Percentiles rank a stretch among this genome's conserved stretches.
These are phyloP conservation scores for Flaveria trinervia DNA, from an alignment of 129 eudicot species.

Conservation along the genomic window DNA sequence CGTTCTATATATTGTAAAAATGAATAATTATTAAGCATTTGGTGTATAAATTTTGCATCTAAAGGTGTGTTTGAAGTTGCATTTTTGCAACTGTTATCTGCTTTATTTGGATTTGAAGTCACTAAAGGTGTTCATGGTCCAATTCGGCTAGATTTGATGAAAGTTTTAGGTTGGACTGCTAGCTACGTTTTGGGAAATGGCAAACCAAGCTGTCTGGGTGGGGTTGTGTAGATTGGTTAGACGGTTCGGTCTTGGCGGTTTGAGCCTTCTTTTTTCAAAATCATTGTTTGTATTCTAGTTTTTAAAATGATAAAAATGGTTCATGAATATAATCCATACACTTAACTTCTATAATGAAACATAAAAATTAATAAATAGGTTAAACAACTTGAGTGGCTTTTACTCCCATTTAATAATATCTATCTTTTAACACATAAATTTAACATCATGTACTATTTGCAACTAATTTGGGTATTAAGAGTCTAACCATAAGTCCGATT, in stretches of 20 bases:
- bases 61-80: background rate
- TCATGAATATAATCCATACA: too few relatives aligned
- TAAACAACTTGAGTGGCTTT: background rate
- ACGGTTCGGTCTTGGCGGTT: background rate
- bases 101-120: background rate
- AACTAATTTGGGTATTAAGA: background rate
- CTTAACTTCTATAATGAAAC: background rate
- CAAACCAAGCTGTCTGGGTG: background rate
- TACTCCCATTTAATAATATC: background rate
- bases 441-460: background rate
- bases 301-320: background rate
- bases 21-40: background rate
- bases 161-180: background rate
- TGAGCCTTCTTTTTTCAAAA: background rate
- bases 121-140: background rate
- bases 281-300: background rate
- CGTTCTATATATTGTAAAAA: slow-evolving; percentile 50
- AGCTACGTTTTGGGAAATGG: background rate
- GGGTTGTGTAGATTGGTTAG: background rate
- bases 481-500: slow-evolving; percentile 85
- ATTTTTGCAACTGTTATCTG: background rate
- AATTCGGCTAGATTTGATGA: background rate
- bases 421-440: background rate
- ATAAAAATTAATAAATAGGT: background rate
- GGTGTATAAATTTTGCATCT: background rate